phyloP scores from a whole-genome alignment of 495 filamentous ascomycete species.

The Neurospora cerealis region DNA sequence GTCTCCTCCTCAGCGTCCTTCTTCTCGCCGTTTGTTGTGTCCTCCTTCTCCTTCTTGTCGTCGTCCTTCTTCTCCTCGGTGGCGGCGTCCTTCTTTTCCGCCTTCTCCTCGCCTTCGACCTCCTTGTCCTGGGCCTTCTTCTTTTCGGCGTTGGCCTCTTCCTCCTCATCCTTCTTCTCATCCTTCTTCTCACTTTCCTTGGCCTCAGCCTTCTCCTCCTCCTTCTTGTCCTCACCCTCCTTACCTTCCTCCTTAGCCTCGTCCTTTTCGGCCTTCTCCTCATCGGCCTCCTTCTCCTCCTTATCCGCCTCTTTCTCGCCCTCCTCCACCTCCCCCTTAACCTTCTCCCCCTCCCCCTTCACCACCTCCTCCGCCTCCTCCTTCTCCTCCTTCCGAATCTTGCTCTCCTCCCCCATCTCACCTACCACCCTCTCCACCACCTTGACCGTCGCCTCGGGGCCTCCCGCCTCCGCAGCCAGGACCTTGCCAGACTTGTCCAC shows the following conservation, averaged over 20 bases:
- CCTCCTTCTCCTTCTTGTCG: constrained; percentile 1
- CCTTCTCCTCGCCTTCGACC: background rate
- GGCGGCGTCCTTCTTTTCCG: constrained; percentile 2
- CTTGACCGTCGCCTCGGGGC: constrained; percentile 49
- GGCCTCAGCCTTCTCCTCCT: background rate
- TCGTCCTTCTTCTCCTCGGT: constrained; percentile 10
- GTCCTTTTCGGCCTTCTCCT: background rate
- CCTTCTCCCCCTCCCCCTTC: background rate
- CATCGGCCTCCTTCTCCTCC: background rate
- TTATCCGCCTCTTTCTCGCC: constrained; percentile 1
- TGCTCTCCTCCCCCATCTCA: constrained; percentile 17
- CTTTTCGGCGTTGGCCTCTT: constrained; percentile 35
- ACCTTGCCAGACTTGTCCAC: constrained; percentile 68
- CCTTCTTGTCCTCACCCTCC: background rate
- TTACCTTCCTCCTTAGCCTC: background rate
- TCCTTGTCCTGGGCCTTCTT: constrained; percentile 13
- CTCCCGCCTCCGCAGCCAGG: constrained; percentile 48
- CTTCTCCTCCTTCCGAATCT: constrained; percentile 2
- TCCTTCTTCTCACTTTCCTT: constrained; percentile 23
- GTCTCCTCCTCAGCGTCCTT: background rate
- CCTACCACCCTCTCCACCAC: constrained; percentile 45
- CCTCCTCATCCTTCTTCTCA: constrained; percentile 38
- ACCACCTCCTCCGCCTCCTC: background rate
- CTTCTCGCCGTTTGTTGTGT: background rate
- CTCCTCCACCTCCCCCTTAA: constrained; percentile 2